These are phyloP conservation scores for Tricholomella constricta DNA, from an alignment of 768 basidiomycete genomes.

Conservation along the genomic window DNA sequence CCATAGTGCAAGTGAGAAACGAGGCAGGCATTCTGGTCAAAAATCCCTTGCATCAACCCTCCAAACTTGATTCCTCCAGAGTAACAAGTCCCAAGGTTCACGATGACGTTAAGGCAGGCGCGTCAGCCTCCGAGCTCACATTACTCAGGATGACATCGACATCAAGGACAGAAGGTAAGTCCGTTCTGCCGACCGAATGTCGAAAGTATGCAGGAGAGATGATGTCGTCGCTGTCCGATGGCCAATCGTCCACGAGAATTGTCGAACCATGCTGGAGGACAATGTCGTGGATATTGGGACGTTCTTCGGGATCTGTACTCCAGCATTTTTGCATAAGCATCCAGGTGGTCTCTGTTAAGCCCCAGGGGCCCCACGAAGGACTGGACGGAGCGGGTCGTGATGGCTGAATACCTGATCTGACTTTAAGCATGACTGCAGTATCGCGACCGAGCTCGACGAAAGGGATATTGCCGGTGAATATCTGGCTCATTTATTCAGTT, in stretches of 20 bases:
- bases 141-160: not conserved
- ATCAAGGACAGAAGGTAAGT: not conserved
- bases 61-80: too few species aligned
- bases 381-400: slow-evolving; percentile 8
- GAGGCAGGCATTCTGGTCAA: too few species aligned
- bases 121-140: not conserved
- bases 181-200: not conserved
- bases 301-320: not conserved
- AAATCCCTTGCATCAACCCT: too few species aligned
- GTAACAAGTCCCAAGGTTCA: too few species aligned
- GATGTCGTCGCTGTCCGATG: not conserved
- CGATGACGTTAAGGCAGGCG: not conserved
- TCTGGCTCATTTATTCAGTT: too few species aligned
- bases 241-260: not conserved
- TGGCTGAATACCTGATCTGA: slow-evolving; percentile 17
- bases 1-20: too few species aligned
- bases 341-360: slow-evolving; percentile 5
- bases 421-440: slow-evolving; percentile 18
- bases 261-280: not conserved
- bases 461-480: slow-evolving; percentile 22
- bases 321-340: not conserved
- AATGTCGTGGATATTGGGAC: not conserved
- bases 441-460: slow-evolving; percentile 22
- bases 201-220: slow-evolving; percentile 3
- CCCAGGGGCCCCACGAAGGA: slow-evolving; percentile 1